Conservation (phyloP, 257 asterid genomes). For the Plantago elongata region DNA sequence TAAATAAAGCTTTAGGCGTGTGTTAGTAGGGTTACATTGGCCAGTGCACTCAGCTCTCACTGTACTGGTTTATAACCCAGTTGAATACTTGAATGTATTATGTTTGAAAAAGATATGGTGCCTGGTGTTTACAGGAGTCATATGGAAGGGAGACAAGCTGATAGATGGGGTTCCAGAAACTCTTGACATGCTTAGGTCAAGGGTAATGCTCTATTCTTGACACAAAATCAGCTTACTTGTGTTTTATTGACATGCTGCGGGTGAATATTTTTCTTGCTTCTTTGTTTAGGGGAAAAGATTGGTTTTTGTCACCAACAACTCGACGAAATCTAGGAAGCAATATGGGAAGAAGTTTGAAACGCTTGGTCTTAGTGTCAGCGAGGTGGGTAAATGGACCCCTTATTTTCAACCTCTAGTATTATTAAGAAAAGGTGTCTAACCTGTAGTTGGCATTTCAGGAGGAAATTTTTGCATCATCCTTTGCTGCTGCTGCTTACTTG, state of each 20-base stretch:
- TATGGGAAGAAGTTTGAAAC: conserved; percentile 93
- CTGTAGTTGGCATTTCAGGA: conserved; percentile 48
- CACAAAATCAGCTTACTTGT: neutral
- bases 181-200: neutral
- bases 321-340: conserved; percentile 94
- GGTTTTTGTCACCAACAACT: conserved; percentile 98
- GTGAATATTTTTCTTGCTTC: neutral
- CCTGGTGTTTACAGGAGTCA: conserved; percentile 27
- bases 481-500: conserved; percentile 99
- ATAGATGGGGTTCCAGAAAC: neutral
- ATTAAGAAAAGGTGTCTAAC: conserved; percentile 18
- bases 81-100: neutral
- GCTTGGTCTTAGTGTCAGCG: conserved; percentile 81
- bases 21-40: neutral
- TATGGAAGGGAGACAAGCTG: neutral
- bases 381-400: conserved; percentile 41
- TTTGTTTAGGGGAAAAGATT: conserved; percentile 78
- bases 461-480: conserved; percentile 97
- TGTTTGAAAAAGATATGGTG: neutral
- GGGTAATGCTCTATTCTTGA: neutral
- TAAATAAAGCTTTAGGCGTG: neutral
- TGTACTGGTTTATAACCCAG: neutral
- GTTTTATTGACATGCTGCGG: neutral
- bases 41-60: neutral
- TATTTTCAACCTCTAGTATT: conserved; percentile 7